Conservation (phyloP, 495 filamentous ascomycete genomes). For the Delitschia confertaspora region DNA sequence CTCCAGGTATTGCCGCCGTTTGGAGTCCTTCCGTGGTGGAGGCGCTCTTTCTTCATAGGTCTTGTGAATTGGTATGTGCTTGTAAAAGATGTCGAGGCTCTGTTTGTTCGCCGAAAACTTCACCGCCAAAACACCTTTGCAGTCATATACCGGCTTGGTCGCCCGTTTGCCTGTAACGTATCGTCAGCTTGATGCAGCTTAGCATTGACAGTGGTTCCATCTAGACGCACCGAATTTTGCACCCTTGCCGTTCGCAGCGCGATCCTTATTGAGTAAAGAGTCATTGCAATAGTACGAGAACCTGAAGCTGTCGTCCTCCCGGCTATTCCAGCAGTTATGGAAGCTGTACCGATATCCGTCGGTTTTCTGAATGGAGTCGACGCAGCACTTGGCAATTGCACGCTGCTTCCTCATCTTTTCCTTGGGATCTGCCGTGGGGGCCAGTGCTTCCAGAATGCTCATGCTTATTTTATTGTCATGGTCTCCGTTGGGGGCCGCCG, state of each 20-base stretch:
- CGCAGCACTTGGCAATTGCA: constrained; percentile 27
- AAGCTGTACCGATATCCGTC: constrained; percentile 31
- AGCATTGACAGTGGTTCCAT: background rate
- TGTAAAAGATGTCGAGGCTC: constrained; percentile 26
- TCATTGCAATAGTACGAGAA: constrained; percentile 33
- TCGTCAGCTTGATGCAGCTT: background rate
- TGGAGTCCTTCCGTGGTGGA: constrained; percentile 27
- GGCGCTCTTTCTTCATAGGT: constrained; percentile 31
- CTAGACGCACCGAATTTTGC: constrained; percentile 19
- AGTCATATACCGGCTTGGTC: constrained; percentile 30
- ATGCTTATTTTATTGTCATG: constrained; percentile 10
- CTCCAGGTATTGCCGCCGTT: constrained; percentile 20
- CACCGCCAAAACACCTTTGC: constrained; percentile 25
- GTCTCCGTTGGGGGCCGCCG: constrained; percentile 8
- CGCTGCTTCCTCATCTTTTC: constrained; percentile 29
- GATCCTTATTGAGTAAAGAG: constrained; percentile 31
- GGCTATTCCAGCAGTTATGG: constrained; percentile 31
- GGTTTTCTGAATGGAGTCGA: constrained; percentile 23
- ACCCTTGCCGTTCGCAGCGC: constrained; percentile 28
- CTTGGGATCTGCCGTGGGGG: constrained; percentile 15
- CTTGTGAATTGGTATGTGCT: constrained; percentile 27
- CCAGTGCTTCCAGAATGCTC: constrained; percentile 27
- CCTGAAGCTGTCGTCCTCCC: constrained; percentile 28
- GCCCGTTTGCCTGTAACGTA: constrained; percentile 12
- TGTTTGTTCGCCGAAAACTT: constrained; percentile 29